Base-by-base conservation (phyloP, 192 early-diverging fungal genomes). In the Linnemannia hyalina region DNA sequence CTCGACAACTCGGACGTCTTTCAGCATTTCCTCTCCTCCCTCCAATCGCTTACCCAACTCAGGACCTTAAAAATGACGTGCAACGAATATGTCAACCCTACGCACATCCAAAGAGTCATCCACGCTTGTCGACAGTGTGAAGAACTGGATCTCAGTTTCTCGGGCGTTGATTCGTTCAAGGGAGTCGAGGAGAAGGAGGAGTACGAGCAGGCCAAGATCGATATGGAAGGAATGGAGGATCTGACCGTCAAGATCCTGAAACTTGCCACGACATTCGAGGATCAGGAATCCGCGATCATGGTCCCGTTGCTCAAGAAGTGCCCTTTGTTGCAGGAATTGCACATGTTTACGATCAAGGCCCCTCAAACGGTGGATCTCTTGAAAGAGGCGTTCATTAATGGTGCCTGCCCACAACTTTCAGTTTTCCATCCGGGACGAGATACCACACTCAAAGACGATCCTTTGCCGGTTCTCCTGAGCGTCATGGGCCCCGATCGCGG, bases 1-100 rank as follows among this genome's bases (percentile, higher is more conserved):
- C 57, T 76, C 13, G 74, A 76, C 74, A 76, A 76, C 74, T 76
- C 74, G 57, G 74, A 76, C 74, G 74, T 76, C 35, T 76, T 76
- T 42, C 74, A 65, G 0, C 74, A 76, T 55, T 76, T 76, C 26
- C 57, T 76, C 74, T 22, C 74, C 41, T 76, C 74, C 35, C 55
- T 76, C 10, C 74, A 76, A 32, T 65, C 57, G 40, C 74, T 76
- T 42, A 76, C 22, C 22, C 57, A 26, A 35, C 74, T 76, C 40
- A 57, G 41, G 40, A 65, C 32, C 20, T 55, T 76, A 55, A 76
- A 65, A 29, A 42, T 76, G 55, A 65, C 74, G 7, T 76, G 74
- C 74, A 65, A 23, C 52, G 74, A 76, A 65, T 76, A 76, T 6
- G 74, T 76, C 23, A 76, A 76, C n/a, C 74, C 74, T 65, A 76